These are phyloP conservation scores for Globisporangium nagaii DNA, from an alignment of 352 stramenopile species.

Conservation along the genomic window DNA sequence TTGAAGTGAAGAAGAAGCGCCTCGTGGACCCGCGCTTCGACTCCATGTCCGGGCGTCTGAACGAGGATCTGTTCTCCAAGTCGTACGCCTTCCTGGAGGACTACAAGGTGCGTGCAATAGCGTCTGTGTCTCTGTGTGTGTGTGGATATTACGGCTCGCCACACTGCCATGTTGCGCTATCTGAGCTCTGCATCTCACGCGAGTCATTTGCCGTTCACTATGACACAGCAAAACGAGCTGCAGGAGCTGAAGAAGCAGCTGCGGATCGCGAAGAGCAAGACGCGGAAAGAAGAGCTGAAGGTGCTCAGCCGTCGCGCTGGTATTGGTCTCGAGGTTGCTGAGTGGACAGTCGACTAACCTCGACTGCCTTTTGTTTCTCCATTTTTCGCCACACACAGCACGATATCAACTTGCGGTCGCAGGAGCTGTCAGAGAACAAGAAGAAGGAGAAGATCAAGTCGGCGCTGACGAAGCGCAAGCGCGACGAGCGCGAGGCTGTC, in stretches of 20 bases:
- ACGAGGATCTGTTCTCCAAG: slow-evolving; percentile 86
- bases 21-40: slow-evolving; percentile 86
- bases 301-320: too few species aligned
- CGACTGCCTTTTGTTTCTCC: background rate
- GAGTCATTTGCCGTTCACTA: background rate
- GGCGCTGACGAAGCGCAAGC: slow-evolving; percentile 74
- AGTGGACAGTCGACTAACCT: too few species aligned
- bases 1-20: slow-evolving; percentile 76
- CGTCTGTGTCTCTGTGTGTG: background rate
- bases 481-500: slow-evolving; percentile 85
- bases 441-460: slow-evolving; percentile 71
- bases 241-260: slow-evolving; percentile 81
- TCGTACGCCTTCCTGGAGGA: slow-evolving; percentile 88
- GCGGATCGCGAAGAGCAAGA: slow-evolving; percentile 56
- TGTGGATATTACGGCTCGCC: background rate
- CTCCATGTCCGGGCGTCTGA: slow-evolving; percentile 71
- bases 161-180: background rate
- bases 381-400: slow-evolving; percentile 20
- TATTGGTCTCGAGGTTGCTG: background rate
- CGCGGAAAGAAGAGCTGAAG: slow-evolving; percentile 74
- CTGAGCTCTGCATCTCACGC: background rate
- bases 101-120: slow-evolving; percentile 49
- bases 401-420: slow-evolving; percentile 60
- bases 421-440: slow-evolving; percentile 69
- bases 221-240: slow-evolving; percentile 61